Evolutionary conservation across 2,329 filamentous ascomycete genomes (phyloP).

Genomic region (Cordyceps javanica): DNA sequence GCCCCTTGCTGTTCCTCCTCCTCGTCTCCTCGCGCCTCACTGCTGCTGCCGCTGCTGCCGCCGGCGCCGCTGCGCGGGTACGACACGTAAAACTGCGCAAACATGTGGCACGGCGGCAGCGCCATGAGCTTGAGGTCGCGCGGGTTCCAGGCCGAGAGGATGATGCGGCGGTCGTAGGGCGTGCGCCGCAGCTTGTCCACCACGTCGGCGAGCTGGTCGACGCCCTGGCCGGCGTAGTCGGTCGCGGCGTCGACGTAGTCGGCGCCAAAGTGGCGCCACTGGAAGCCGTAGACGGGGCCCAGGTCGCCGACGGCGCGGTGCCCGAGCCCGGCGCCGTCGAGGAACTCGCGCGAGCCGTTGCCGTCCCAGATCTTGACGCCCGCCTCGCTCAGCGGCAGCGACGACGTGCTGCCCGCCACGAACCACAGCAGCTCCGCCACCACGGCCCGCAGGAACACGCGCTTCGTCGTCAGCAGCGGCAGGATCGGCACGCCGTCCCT

Average conservation of each 20-base stretch:
- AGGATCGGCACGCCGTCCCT: conserved; percentile 59
- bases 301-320: conserved; percentile 84
- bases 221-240: conserved; percentile 82
- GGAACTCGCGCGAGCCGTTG: conserved; percentile 84
- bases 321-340: conserved; percentile 75
- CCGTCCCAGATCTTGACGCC: conserved; percentile 98
- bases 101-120: conserved; percentile 93
- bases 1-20: conserved; percentile 20
- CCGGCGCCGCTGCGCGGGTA: conserved; percentile 46
- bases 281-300: conserved; percentile 95
- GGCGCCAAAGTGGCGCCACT: conserved; percentile 97
- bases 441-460: conserved; percentile 87
- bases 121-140: conserved; percentile 82
- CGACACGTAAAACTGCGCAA: conserved; percentile 90
- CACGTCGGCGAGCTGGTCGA: conserved; percentile 90
- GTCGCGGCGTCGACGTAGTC: conserved; percentile 72
- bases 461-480: conserved; percentile 93
- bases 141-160: conserved; percentile 92
- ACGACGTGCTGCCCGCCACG: conserved; percentile 76
- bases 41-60: conserved; percentile 2
- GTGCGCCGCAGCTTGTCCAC: conserved; percentile 75
- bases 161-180: conserved; percentile 85
- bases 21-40: conserved; percentile 14
- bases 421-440: conserved; percentile 96
- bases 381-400: conserved; percentile 64